phyloP scores from a whole-genome alignment of 345 rosid genomes.

The Citrus hindsii region DNA sequence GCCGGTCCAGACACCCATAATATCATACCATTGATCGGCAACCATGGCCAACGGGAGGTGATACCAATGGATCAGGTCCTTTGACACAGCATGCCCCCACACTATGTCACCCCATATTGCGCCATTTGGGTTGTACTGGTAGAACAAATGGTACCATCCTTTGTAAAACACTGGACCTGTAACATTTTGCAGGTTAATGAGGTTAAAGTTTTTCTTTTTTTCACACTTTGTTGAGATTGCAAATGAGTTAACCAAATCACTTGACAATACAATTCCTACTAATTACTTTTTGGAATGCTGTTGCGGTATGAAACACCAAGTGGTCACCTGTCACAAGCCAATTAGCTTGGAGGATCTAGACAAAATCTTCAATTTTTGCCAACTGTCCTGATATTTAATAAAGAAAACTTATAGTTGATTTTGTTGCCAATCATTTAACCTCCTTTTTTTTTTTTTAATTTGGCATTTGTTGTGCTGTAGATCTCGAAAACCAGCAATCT shows the following conservation, averaged over 20 bases:
- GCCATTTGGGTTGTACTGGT: constrained; percentile 84
- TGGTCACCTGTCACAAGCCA: background rate
- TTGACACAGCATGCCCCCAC: constrained; percentile 95
- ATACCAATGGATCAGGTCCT: constrained; percentile 78
- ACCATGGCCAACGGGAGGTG: constrained; percentile 89
- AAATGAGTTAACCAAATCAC: too few species aligned
- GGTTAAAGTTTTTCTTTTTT: background rate
- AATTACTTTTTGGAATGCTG: background rate
- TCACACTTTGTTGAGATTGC: background rate
- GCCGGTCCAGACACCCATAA: constrained; percentile 87
- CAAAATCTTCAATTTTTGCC: background rate
- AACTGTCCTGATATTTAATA: background rate
- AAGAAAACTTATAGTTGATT: background rate
- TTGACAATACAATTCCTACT: too few species aligned
- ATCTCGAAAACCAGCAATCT: background rate
- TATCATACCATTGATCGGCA: constrained; percentile 79
- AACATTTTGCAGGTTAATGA: background rate
- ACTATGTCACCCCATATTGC: constrained; percentile 92
- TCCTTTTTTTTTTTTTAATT: accelerated
- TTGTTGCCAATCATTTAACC: background rate
- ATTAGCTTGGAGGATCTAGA: background rate
- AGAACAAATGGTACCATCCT: constrained; percentile 95
- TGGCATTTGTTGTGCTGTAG: background rate
- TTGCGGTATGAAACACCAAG: background rate
- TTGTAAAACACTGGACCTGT: constrained; percentile 87